phyloP scores from a whole-genome alignment of 1,284 basidiomycete species.

The Cronartium quercuum region DNA sequence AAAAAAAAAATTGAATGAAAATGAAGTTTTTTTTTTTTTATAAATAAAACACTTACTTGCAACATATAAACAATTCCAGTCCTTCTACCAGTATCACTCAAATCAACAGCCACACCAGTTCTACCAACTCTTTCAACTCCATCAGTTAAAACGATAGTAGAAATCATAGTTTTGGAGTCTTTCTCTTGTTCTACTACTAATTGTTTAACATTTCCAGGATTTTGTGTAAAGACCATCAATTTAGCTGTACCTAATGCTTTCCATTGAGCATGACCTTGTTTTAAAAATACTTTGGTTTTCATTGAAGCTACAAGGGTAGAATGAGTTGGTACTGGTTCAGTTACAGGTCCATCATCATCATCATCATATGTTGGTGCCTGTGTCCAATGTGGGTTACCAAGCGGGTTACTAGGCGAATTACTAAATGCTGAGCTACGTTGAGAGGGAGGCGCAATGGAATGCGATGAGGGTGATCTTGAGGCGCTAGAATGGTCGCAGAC shows the following conservation, averaged over 20 bases:
- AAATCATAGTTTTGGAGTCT: conserved; percentile 67
- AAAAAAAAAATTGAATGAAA: not conserved
- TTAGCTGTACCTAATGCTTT: conserved; percentile 84
- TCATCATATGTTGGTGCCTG: not conserved
- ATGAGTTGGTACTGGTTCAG: not conserved
- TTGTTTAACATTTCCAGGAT: conserved; percentile 84
- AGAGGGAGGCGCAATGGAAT: not conserved
- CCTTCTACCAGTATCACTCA: conserved; percentile 78
- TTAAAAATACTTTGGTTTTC: conserved; percentile 97
- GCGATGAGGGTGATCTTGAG: conserved; percentile 3
- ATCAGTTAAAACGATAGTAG: conserved; percentile 88
- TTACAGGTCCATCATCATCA: not conserved
- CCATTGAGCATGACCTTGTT: conserved; percentile 94
- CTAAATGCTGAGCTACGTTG: not conserved
- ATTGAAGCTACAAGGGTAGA: conserved; percentile 73
- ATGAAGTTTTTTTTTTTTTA: not conserved
- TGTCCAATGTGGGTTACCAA: not conserved
- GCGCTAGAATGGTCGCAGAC: not conserved
- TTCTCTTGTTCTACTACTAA: conserved; percentile 88
- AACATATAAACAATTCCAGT: conserved; percentile 99
- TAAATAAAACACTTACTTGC: conserved; percentile 58
- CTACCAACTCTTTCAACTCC: conserved; percentile 96
- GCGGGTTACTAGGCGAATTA: not conserved
- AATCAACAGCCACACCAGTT: conserved; percentile 91
- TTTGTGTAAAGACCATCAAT: conserved; percentile 70